Evolutionary conservation across 768 basidiomycete species (phyloP), one percentile per base, ranked within the genome.

Genomic region (Psilocybe azurescens): DNA sequence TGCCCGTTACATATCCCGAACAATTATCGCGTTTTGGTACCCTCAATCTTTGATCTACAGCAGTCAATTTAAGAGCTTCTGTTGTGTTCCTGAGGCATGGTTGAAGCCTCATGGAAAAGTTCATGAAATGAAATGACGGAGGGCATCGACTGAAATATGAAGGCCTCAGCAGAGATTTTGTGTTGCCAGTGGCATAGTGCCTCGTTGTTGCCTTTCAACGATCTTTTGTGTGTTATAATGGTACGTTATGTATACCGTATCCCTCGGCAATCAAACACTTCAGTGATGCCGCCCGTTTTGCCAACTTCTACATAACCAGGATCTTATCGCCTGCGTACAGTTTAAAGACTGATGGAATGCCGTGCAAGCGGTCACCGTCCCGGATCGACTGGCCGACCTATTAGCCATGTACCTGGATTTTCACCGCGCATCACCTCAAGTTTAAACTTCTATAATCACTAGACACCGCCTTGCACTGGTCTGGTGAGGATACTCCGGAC

Each of bases 1-100:
- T 63, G 44, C 33, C 58, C 57, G 50, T 63, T 44, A 53, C 58
- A 61, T 59, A 59, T 61, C 51, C 62, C 56, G 53, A 51, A 24
- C 55, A 46, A 28, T 47, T 46, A 16, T 58, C 41, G 41, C 20
- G 20, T 38, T 44, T 44, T 20, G 2, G n/a, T 57, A 33, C 59
- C 39, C 62, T 47, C 36, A 59, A 67, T 67, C 65, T 67, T 61
- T 67, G 65, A 67, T 67, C 60, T 62, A 59, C 65, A 60, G 16
- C 4, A 16, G 20, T 32, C 52, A 52, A 58, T 52, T 62, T 56
- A 61, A 58, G 49, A 54, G 39, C 49, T 60, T 53, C 28, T 66
- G 61, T 48, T 60, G 47, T 53, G 65, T 66, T 66, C 65, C 65
- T 66, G 65, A 55, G 36, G 44, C 39, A 48, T 29, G 36, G 30